phyloP scores from a whole-genome alignment of 768 basidiomycete species.

The Hypholoma sublateritium region DNA sequence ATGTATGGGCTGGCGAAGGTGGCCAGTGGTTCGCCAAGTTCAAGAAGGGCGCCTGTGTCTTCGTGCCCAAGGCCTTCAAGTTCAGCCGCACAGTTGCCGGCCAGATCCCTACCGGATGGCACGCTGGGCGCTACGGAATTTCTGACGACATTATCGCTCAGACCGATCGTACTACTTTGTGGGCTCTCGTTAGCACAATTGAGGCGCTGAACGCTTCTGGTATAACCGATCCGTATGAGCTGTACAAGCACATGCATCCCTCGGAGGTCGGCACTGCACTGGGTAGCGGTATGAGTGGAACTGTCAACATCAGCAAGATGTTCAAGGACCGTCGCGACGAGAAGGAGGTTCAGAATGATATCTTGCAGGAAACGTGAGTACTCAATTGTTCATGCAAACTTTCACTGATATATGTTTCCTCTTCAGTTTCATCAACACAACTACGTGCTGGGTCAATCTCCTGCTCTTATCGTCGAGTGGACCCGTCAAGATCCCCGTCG shows the following conservation, averaged over 20 bases:
- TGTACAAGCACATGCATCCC: conserved; percentile 96
- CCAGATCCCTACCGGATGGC: conserved; percentile 97
- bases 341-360: conserved; percentile 97
- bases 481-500: conserved; percentile 98
- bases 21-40: conserved; percentile 97
- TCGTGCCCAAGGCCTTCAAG: conserved; percentile 94
- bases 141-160: conserved; percentile 95
- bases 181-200: conserved; percentile 92
- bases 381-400: background rate
- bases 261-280: conserved; percentile 93
- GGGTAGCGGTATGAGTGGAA: conserved; percentile 98
- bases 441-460: conserved; percentile 97
- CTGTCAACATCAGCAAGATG: conserved; percentile 89
- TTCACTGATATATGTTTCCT: conserved; percentile 4
- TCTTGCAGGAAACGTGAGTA: conserved; percentile 94
- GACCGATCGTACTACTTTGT: conserved; percentile 88
- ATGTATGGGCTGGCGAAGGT: no score
- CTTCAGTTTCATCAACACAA: conserved; percentile 94
- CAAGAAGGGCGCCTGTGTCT: no score
- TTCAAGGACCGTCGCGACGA: conserved; percentile 99
- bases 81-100: conserved; percentile 95
- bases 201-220: conserved; percentile 97
- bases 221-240: conserved; percentile 96
- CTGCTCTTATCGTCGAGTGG: conserved; percentile 94
- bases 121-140: conserved; percentile 94